phyloP scores from a whole-genome alignment of 2,329 filamentous ascomycete species.

The Neopestalotiopsis rosae region DNA sequence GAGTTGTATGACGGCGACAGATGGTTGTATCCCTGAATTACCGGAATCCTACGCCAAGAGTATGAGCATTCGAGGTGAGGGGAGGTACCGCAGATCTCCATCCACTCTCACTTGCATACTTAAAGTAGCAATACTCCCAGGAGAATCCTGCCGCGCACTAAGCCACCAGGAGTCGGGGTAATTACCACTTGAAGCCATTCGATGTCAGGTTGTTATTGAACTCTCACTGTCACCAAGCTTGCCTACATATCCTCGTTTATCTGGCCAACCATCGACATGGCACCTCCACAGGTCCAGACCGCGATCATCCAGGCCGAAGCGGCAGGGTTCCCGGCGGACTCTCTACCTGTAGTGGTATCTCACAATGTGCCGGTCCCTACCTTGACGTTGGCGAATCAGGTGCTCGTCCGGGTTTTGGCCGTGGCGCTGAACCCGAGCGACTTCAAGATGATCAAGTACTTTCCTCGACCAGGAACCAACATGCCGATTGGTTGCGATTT shows the following conservation, averaged over 20 bases:
- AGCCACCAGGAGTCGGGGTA: neutral
- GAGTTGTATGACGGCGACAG: neutral
- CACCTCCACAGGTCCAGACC: slow-evolving; percentile 3
- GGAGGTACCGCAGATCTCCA: neutral
- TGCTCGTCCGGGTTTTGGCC: slow-evolving; percentile 23
- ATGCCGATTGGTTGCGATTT: slow-evolving; percentile 31
- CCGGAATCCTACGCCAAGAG: neutral
- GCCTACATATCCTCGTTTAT: neutral
- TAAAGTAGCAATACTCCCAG: neutral
- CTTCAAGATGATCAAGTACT: slow-evolving; percentile 32
- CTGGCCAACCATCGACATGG: neutral
- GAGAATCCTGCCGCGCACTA: neutral
- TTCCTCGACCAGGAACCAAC: slow-evolving; percentile 19
- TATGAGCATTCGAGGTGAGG: neutral
- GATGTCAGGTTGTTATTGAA: neutral
- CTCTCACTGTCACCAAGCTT: neutral
- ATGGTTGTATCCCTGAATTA: neutral
- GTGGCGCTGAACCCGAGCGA: slow-evolving; percentile 36
- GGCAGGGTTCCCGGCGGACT: neutral
- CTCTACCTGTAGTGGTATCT: slow-evolving; percentile 2
- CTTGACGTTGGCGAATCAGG: slow-evolving; percentile 7
- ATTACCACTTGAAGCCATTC: neutral
- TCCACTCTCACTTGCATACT: neutral
- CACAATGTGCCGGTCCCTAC: slow-evolving; percentile 8
- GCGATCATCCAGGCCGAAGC: slow-evolving; percentile 7